Evolutionary conservation across 805 yeast species (phyloP), one percentile per base, ranked within the genome.

Genomic region (Candida gorgasii): DNA sequence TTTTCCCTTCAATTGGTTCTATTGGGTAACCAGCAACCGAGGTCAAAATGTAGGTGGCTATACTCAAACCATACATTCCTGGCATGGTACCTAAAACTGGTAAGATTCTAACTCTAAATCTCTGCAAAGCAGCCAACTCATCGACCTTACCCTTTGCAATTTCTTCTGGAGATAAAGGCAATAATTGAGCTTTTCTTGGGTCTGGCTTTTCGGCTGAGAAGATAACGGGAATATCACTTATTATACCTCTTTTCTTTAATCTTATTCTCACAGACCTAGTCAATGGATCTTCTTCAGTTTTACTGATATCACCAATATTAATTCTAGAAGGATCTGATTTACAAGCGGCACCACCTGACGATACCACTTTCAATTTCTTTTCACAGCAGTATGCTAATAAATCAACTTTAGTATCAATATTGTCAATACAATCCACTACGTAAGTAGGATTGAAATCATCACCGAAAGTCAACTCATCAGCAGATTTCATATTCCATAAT

Each of bases 11-110:
- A 32, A 88, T 79, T 39, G 96, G 93, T 48, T 92, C 97, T 40
- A 84, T 80, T 17, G 95, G 93, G 59, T 93, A 93, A 1, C 93
- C 97, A 1, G 96, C 81, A 7, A 89, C 80, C 3, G 76, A 65
- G 1, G 95, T 86, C 26, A 93, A 64, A 16, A 93, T 69, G 65
- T 87, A 83, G 0, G 97, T 85, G 2, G 96, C 95, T 43, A 92
- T 77, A 0, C 96, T 79, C 36, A 93, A 73, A 1, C 98, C 99
- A 68, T 93, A 93, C 65, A 92, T 84, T 8, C 93, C 97, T 1
- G 99, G 99, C 84, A 93, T 81, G 0, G 99, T 88, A 3, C 99
- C 98, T 49, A 93, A 67, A 0, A 93, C 99, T 0, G 99, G 99
- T 43, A 93, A 73, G 36, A 93, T 92, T 53, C 99, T 75, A 8